Evolutionary conservation across 2,329 filamentous ascomycete genomes (phyloP), one percentile per base, ranked within the genome.

Genomic region (Dothistroma pini): DNA sequence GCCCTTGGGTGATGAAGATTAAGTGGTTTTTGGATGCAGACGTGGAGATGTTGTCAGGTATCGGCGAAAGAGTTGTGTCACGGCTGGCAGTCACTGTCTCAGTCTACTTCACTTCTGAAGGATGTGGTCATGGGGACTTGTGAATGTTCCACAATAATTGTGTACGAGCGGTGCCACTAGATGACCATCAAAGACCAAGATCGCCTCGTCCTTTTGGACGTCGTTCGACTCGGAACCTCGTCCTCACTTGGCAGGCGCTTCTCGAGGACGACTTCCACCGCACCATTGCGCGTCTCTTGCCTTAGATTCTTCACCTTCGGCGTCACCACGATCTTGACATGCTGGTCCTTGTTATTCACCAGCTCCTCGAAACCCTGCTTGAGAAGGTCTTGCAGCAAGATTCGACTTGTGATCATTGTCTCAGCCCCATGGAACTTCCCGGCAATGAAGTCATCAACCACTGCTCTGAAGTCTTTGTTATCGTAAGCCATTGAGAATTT

Each of bases 401-500:
- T 62, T 2, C 57, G 56, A 22, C 60, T 59, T 11, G 60, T 62
- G 48, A 62, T 56, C 60, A 62, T 59, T 38, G 59, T 59, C 48
- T 57, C 56, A 4, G 44, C 53, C 19, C 60, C 60, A 5, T 31
- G 25, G 22, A 62, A 59, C 29, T 47, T 57, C 32, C 54, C 59
- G 9, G 57, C 54, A 9, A 62, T 48, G 50, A 62, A 59, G 34
- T 57, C 57, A 12, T 56, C 38, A 9, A 59, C 53, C 19, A 62
- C 60, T n/a, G 53, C 56, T 25, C 32, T 19, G 31, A 68, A 65
- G 35, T 66, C 63, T 14, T 52, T 22, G 35, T 66, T 56, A 41
- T 67, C 62, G 32, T 67, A 66, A 1, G 63, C 65, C 58, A 67
- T 56, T n/a, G 53, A 59, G 2, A 57, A 58, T 21, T 60, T 57